Conservation (phyloP, 2,329 filamentous ascomycete genomes). For the Myriosclerotinia curreyana region DNA sequence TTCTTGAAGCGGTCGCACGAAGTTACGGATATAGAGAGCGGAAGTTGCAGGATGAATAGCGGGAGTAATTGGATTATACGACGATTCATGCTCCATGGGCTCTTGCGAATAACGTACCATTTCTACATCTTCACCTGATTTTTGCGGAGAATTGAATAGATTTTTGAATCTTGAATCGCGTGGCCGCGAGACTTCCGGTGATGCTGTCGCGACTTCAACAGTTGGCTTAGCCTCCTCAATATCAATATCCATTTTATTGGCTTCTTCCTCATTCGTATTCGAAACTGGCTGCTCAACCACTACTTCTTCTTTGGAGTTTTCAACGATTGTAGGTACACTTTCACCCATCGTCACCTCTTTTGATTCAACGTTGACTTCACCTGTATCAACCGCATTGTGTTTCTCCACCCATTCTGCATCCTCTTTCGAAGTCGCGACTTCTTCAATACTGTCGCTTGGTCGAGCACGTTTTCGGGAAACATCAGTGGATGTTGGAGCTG, state of each 20-base stretch:
- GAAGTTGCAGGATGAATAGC: conserved; percentile 69
- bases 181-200: conserved; percentile 22
- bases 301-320: conserved; percentile 28
- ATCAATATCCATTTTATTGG: conserved; percentile 16
- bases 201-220: conserved; percentile 10
- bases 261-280: conserved; percentile 6
- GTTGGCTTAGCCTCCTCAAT: conserved; percentile 14
- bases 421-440: conserved; percentile 25
- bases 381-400: conserved; percentile 30
- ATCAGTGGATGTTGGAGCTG: conserved; percentile 53
- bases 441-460: conserved; percentile 39
- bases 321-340: conserved; percentile 25
- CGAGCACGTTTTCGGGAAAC: conserved; percentile 55
- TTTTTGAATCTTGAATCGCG: conserved; percentile 49
- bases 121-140: conserved; percentile 21
- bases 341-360: conserved; percentile 11
- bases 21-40: conserved; percentile 83
- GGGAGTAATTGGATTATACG: conserved; percentile 45
- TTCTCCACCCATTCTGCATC: conserved; percentile 33
- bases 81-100: conserved; percentile 26
- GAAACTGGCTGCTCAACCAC: conserved; percentile 19
- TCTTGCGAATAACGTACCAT: conserved; percentile 25
- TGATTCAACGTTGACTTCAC: conserved; percentile 23
- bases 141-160: conserved; percentile 38
- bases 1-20: conserved; percentile 81